Evolutionary conservation across 2,329 filamentous ascomycete genomes (phyloP), one percentile per base, ranked within the genome.

Genomic region (Trichophyton equinum): DNA sequence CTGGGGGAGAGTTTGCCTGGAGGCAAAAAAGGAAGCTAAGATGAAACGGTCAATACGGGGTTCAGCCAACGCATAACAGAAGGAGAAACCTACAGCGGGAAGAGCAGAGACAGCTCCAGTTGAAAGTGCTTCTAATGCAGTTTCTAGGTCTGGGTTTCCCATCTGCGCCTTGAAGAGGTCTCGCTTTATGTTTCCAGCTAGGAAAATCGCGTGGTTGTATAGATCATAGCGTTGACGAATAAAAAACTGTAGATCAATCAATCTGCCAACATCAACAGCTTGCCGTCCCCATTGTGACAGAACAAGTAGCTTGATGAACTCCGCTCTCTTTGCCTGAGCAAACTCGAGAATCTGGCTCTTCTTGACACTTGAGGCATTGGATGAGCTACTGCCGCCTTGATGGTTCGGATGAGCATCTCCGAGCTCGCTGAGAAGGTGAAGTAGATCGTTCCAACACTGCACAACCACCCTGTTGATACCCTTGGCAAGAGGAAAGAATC

Each of bases 231-330:
- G 81, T 61, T 78, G 75, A 62, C 85, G 81, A 63, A 95, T 79
- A 77, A 92, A 90, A 27, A 81, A 80, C 70, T 88, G 88, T 65
- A 99, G 76, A 69, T 97, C 91, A 65, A 97, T 95, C 63, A 97
- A 80, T 73, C 87, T 90, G 76, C 87, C 88, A 67, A 97, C 88
- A 67, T 88, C 84, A 44, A 84, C 81, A 38, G 87, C 85, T 71
- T 88, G 86, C 69, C 88, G 82, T 70, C 88, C 89, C 94, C 94
- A 99, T 74, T 94, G 87, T 1, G 88, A 85, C 55, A 99, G 85
- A 22, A 99, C 90, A 20, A 96, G 79, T 6, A 91, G 83, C 76
- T 99, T 97, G 72, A 95, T 89, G 79, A 95, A 97, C 76, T 89
- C 90, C 33, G 86, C 85, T 69, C 96, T 86, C 68, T 87, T 84